These are phyloP conservation scores for Gigaspora rosea DNA, from an alignment of 192 early-diverging fungal species.

Conservation along the genomic window DNA sequence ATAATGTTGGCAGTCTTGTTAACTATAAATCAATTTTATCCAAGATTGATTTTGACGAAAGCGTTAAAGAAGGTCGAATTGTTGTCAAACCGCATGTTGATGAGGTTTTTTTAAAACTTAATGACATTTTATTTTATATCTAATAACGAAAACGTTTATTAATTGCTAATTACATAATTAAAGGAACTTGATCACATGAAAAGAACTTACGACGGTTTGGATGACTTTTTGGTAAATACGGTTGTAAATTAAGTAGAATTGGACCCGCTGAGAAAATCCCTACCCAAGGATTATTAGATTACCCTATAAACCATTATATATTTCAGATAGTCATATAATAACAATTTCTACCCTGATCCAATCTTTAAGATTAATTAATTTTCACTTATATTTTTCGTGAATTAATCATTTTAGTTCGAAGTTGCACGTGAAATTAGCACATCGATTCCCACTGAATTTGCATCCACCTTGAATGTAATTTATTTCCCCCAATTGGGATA, in stretches of 20 bases:
- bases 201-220: slow-evolving; percentile 63
- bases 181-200: slow-evolving; percentile 71
- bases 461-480: slow-evolving; percentile 63
- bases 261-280: no score
- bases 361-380: background rate
- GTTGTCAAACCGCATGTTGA: slow-evolving; percentile 60
- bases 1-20: background rate
- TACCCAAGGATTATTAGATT: no score
- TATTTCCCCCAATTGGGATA: slow-evolving; percentile 85
- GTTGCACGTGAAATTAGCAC: slow-evolving; percentile 61
- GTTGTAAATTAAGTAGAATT: no score
- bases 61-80: slow-evolving; percentile 54
- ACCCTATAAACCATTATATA: no score
- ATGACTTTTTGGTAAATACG: slow-evolving; percentile 58
- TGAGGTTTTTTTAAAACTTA: slow-evolving; percentile 8
- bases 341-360: no score
- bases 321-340: no score
- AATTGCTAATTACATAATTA: slow-evolving; percentile 34
- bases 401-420: slow-evolving; percentile 38
- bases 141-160: background rate
- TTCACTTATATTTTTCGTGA: background rate
- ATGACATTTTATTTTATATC: no score
- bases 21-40: background rate
- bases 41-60: slow-evolving; percentile 77
- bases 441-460: slow-evolving; percentile 55